A percentile compares a stretch with the other conserved stretches of the same genome.
phyloP scores from a whole-genome alignment of 2,329 filamentous ascomycete species.

The Diaporthe amygdali region DNA sequence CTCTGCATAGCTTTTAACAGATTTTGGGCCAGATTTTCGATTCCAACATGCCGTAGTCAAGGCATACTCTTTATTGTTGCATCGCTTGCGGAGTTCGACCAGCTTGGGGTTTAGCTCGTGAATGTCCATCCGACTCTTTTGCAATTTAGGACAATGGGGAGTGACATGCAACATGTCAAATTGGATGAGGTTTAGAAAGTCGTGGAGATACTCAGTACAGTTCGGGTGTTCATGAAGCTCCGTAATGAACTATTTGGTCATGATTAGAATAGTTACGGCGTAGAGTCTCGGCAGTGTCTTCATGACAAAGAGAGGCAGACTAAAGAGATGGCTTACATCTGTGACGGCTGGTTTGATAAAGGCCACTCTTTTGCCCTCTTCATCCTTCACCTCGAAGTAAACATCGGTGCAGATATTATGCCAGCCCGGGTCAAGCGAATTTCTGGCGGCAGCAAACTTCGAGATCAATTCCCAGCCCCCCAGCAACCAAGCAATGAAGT shows the following conservation, averaged over 20 bases:
- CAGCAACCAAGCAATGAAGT: conserved; percentile 7
- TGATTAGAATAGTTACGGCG: neutral
- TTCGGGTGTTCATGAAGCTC: neutral
- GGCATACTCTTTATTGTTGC: too few species aligned
- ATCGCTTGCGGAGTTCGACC: too few species aligned
- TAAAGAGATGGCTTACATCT: neutral
- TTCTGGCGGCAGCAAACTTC: neutral
- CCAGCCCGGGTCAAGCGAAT: neutral
- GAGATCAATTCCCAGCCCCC: neutral
- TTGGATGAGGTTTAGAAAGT: conserved; percentile 3
- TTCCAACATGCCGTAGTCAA: too few species aligned
- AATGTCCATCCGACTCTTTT: too few species aligned
- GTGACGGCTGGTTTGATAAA: neutral
- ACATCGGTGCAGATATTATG: neutral
- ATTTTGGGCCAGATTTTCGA: too few species aligned
- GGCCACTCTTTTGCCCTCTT: neutral
- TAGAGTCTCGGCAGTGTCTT: neutral
- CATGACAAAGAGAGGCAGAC: too few species aligned
- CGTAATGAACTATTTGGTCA: neutral
- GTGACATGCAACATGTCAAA: too few species aligned
- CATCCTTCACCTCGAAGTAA: neutral
- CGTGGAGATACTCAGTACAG: neutral
- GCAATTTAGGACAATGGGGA: too few species aligned
- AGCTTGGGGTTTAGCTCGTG: too few species aligned
- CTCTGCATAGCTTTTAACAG: too few species aligned